Evolutionary conservation across 495 filamentous ascomycete genomes (phyloP).

Genomic region (Penicillium longicatenatum): DNA sequence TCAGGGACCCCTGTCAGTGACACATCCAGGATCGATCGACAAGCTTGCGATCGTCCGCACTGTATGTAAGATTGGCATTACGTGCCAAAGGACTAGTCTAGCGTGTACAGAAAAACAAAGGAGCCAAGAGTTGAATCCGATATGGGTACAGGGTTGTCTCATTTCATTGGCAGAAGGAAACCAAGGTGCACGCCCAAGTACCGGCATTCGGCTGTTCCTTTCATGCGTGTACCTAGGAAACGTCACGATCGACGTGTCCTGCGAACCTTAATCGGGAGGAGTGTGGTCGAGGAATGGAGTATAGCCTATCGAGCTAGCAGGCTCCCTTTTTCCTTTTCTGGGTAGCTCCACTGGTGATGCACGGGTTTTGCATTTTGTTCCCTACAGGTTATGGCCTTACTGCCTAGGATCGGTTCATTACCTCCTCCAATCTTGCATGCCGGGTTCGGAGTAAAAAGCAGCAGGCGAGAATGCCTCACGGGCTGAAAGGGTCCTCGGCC

Average conservation of each 20-base stretch:
- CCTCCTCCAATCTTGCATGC: not conserved
- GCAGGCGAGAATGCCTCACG: not conserved
- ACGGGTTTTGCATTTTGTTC: constrained; percentile 25
- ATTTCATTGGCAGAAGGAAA: not conserved
- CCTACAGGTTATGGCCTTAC: constrained; percentile 26
- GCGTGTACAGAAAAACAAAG: constrained; percentile 5
- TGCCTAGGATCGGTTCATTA: constrained; percentile 7
- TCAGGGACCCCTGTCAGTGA: constrained; percentile 33
- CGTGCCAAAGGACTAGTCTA: constrained; percentile 1
- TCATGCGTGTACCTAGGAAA: constrained; percentile 19
- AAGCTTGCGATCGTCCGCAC: constrained; percentile 14
- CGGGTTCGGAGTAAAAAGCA: not conserved
- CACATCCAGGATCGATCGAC: constrained; percentile 25
- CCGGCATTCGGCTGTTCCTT: constrained; percentile 16
- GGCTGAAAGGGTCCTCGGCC: not conserved
- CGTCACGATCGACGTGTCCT: constrained; percentile 13
- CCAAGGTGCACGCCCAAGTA: constrained; percentile 1
- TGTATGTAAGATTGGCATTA: constrained; percentile 7
- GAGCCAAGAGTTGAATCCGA: not conserved
- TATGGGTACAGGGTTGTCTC: not conserved
- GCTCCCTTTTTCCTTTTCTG: constrained; percentile 28
- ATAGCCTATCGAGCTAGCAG: constrained; percentile 17
- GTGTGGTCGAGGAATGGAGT: constrained; percentile 21
- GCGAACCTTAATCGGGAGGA: constrained; percentile 13
- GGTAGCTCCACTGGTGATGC: constrained; percentile 17